Percentiles rank a stretch among this genome's conserved stretches.
Conservation (phyloP, 2,329 filamentous ascomycete genomes). For the Xylogone sp. region DNA sequence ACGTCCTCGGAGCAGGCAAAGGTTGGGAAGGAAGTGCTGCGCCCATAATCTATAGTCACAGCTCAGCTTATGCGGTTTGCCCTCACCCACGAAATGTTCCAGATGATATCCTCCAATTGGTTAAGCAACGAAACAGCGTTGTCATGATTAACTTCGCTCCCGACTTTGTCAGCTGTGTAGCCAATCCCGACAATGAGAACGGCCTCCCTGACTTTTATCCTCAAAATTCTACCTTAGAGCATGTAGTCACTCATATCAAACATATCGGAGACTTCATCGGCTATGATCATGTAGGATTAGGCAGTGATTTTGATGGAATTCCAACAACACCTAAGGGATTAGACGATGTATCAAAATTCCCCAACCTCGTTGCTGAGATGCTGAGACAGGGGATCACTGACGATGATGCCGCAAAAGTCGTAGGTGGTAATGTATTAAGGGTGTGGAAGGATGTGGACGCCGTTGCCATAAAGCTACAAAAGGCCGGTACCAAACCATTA, state of each 20-base stretch:
- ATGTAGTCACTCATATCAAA: conserved; percentile 76
- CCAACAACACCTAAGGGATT: conserved; percentile 63
- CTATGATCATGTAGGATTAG: conserved; percentile 82
- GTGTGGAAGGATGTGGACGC: conserved; percentile 79
- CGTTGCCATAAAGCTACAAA: conserved; percentile 64
- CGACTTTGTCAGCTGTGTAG: conserved; percentile 71
- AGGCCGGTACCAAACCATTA: conserved; percentile 40
- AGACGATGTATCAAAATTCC: conserved; percentile 82
- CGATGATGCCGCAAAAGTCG: conserved; percentile 68
- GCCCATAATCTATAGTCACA: conserved; percentile 87
- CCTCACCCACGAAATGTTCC: conserved; percentile 89
- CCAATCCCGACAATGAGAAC: conserved; percentile 48
- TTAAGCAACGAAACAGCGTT: conserved; percentile 68
- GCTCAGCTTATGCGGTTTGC: conserved; percentile 74
- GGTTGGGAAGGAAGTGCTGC: conserved; percentile 71
- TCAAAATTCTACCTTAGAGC: conserved; percentile 66
- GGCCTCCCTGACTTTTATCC: conserved; percentile 67
- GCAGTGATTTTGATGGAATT: conserved; percentile 87
- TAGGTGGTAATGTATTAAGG: conserved; percentile 75
- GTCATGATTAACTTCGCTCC: conserved; percentile 92
- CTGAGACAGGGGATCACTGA: conserved; percentile 71
- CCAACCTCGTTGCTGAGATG: conserved; percentile 71
- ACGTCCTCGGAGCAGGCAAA: conserved; percentile 63
- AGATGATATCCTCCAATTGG: conserved; percentile 74
- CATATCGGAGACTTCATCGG: conserved; percentile 82